These are phyloP conservation scores for Hamamelis virginiana DNA, from an alignment of 164 flowering plant species.

Conservation along the genomic window DNA sequence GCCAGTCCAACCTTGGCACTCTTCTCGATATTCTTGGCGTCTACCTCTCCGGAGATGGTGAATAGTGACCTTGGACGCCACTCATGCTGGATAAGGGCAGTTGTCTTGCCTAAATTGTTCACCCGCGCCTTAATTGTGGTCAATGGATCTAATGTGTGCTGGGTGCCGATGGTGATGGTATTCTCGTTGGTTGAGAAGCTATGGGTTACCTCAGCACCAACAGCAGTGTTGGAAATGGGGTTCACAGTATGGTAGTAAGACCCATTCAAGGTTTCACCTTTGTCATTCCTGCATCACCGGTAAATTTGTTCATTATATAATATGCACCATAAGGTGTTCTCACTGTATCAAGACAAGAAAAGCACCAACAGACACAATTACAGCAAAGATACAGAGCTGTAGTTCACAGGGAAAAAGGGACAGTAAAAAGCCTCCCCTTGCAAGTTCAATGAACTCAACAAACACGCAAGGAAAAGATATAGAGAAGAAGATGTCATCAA, in stretches of 20 bases:
- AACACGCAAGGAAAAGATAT: too few species aligned
- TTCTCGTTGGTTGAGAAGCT: constrained; percentile 45
- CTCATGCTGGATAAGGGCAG: constrained; percentile 59
- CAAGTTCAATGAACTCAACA: too few species aligned
- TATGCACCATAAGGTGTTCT: background rate
- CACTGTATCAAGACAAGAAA: background rate
- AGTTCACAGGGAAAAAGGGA: background rate
- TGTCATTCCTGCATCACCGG: constrained; percentile 52
- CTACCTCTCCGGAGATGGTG: constrained; percentile 64
- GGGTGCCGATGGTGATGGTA: constrained; percentile 52
- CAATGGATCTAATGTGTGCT: constrained; percentile 57
- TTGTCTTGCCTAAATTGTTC: constrained; percentile 52
- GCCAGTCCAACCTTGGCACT: constrained; percentile 62
- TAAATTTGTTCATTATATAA: background rate
- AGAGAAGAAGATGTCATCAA: too few species aligned
- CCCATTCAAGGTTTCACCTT: constrained; percentile 48
- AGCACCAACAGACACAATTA: background rate
- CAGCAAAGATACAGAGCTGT: background rate
- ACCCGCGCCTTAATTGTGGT: constrained; percentile 56
- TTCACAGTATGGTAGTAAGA: constrained; percentile 54
- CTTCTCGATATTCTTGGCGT: constrained; percentile 55
- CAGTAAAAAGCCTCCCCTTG: background rate
- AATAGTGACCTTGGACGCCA: constrained; percentile 62
- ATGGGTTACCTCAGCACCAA: constrained; percentile 57
- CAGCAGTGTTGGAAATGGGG: constrained; percentile 45